Evolutionary conservation across 2,329 filamentous ascomycete genomes (phyloP), one percentile per base, ranked within the genome.

Genomic region (Diaporthe australafricana): DNA sequence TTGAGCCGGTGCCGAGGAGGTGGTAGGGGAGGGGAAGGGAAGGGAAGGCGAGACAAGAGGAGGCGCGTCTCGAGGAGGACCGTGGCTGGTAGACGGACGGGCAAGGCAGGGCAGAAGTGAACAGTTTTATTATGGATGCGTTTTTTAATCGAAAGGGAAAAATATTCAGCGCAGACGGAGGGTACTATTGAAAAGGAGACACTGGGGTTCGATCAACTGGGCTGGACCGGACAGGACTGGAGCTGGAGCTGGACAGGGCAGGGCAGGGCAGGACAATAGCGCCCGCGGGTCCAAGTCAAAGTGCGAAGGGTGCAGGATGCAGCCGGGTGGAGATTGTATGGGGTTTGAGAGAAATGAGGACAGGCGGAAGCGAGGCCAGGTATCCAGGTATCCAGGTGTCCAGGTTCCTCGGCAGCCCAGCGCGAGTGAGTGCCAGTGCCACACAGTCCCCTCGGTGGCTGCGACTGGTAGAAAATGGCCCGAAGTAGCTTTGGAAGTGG

Each of bases 301-400:
- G 45, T 65, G 60, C 60, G 60, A 65, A 65, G 56, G 72, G 72
- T 72, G 70, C 65, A 72, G 75, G 73, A 75, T 77, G 72, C 67
- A 71, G 72, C 60, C 68, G 70, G 74, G 76, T 76, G 74, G 76
- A 75, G 72, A 74, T 70, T 71, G 56, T 70, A 73, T 75, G 74
- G 74, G 66, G 70, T 56, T 67, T 71, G 72, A 77, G 72, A 71
- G 71, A 74, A 71, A 74, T 72, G 72, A 70, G 70, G 74, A 76
- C 75, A 73, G 75, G 53, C 67, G 67, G 75, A 72, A 75, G 74
- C 76, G 75, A 75, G 73, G 68, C 70, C 70, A 70, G 60, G 70
- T 48, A 71, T 73, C 72, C 72, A 72, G 66, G 72, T 65, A 56
- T 55, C 17, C 30, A 35, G 30, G 53, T 56, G 22, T 38, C 45